Conservation (phyloP, 129 eudicot species). For the Chrysanthemum makinoi region DNA sequence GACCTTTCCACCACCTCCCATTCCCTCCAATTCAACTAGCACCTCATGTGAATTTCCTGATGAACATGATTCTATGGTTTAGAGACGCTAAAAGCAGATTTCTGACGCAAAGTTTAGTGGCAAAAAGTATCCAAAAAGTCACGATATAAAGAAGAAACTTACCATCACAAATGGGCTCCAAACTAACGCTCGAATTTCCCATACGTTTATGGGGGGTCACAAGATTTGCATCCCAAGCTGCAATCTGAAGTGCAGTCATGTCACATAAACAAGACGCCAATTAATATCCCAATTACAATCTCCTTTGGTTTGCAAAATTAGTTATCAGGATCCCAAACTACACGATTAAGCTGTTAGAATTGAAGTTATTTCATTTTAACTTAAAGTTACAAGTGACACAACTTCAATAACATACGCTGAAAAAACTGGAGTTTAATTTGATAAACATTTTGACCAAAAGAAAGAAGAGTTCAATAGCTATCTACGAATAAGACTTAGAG, state of each 20-base stretch:
- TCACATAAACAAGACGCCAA: slow-evolving; percentile 1
- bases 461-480: too few relatives aligned
- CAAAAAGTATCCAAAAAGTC: slow-evolving; percentile 10
- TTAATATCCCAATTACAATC: too few relatives aligned
- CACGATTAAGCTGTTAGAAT: background rate
- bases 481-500: too few relatives aligned
- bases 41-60: slow-evolving; percentile 76
- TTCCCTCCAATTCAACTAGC: slow-evolving; percentile 92
- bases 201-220: slow-evolving; percentile 93
- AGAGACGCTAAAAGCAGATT: too few relatives aligned
- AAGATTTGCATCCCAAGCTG: slow-evolving; percentile 99
- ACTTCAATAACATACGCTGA: background rate
- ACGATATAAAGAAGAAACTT: slow-evolving; percentile 18
- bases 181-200: slow-evolving; percentile 74
- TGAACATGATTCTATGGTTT: slow-evolving; percentile 17
- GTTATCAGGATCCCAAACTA: background rate
- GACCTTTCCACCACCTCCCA: slow-evolving; percentile 99
- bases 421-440: background rate
- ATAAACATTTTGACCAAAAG: background rate
- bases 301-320: background rate
- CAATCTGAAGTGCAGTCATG: slow-evolving; percentile 49
- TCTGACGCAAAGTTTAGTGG: background rate
- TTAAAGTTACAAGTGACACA: background rate
- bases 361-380: background rate
- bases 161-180: slow-evolving; percentile 88